These are phyloP conservation scores for Trichoderma gamsii DNA, from an alignment of 495 filamentous ascomycete species.

Conservation along the genomic window DNA sequence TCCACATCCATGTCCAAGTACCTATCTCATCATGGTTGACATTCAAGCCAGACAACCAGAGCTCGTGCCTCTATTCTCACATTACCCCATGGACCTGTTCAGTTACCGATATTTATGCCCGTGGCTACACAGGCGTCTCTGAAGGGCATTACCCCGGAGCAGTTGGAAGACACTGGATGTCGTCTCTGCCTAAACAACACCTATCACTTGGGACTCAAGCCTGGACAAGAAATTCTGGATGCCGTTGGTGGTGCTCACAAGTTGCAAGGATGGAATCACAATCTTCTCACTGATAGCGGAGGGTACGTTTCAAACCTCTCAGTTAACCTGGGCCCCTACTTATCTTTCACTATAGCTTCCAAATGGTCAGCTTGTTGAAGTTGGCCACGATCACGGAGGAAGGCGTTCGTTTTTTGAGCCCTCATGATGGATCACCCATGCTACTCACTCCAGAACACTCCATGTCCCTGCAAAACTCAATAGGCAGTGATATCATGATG, in stretches of 20 bases:
- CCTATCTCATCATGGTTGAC: not conserved
- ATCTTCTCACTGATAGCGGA: slow-evolving; percentile 94
- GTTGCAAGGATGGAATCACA: slow-evolving; percentile 89
- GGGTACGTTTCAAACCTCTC: slow-evolving; percentile 55
- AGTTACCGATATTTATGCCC: slow-evolving; percentile 93
- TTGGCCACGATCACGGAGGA: slow-evolving; percentile 91
- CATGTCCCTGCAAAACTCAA: slow-evolving; percentile 91
- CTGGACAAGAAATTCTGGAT: slow-evolving; percentile 82
- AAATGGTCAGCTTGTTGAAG: slow-evolving; percentile 96
- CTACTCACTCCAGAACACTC: slow-evolving; percentile 96
- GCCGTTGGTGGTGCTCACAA: slow-evolving; percentile 87
- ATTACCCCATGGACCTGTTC: slow-evolving; percentile 85
- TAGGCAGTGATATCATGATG: slow-evolving; percentile 99
- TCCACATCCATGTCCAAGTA: not conserved
- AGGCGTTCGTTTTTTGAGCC: slow-evolving; percentile 88
- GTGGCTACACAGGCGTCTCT: slow-evolving; percentile 96
- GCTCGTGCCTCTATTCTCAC: slow-evolving; percentile 85
- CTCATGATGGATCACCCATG: slow-evolving; percentile 95
- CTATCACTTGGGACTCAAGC: slow-evolving; percentile 92
- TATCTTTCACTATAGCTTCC: slow-evolving; percentile 58
- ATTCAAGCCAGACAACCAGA: slow-evolving; percentile 71
- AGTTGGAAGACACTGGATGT: slow-evolving; percentile 82
- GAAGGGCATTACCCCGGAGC: slow-evolving; percentile 89
- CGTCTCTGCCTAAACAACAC: slow-evolving; percentile 94
- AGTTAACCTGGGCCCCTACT: not conserved